These are phyloP conservation scores for Calonectria montana DNA, from an alignment of 2,329 filamentous ascomycete genomes.

Conservation along the genomic window DNA sequence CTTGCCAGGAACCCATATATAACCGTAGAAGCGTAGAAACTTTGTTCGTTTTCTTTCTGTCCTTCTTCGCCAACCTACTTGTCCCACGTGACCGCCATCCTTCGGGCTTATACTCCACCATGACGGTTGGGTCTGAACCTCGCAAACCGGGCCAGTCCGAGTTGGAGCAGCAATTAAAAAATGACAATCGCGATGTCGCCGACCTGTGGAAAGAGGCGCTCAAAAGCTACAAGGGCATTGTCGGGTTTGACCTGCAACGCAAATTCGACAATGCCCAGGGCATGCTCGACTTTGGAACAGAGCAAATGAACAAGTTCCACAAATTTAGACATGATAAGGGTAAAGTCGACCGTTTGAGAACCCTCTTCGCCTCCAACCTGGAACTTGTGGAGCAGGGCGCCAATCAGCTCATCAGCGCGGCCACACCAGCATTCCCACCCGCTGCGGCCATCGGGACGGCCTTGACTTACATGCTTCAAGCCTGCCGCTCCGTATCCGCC, in stretches of 20 bases:
- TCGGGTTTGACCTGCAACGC: slow-evolving; percentile 45
- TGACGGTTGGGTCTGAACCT: background rate
- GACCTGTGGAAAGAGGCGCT: slow-evolving; percentile 49
- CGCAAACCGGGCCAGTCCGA: background rate
- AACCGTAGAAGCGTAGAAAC: background rate
- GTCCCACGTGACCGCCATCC: background rate
- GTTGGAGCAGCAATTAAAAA: slow-evolving; percentile 32
- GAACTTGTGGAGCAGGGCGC: slow-evolving; percentile 45
- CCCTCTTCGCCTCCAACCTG: slow-evolving; percentile 43
- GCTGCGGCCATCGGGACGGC: slow-evolving; percentile 48
- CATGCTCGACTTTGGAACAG: slow-evolving; percentile 41
- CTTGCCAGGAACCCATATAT: background rate
- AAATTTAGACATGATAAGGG: slow-evolving; percentile 48
- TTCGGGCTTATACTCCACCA: background rate
- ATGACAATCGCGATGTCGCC: slow-evolving; percentile 44
- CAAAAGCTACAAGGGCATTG: slow-evolving; percentile 47
- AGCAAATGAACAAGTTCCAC: slow-evolving; percentile 47
- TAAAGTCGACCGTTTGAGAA: slow-evolving; percentile 47
- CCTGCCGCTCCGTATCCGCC: slow-evolving; percentile 45
- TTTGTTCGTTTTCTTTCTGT: no score
- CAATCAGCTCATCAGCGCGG: slow-evolving; percentile 44
- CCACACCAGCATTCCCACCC: slow-evolving; percentile 47
- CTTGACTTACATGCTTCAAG: slow-evolving; percentile 47
- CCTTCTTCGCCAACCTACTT: background rate
- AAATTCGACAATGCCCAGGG: slow-evolving; percentile 43